phyloP scores from a whole-genome alignment of 176 grass and related monocot genomes.

The Aechmea fasciata region DNA sequence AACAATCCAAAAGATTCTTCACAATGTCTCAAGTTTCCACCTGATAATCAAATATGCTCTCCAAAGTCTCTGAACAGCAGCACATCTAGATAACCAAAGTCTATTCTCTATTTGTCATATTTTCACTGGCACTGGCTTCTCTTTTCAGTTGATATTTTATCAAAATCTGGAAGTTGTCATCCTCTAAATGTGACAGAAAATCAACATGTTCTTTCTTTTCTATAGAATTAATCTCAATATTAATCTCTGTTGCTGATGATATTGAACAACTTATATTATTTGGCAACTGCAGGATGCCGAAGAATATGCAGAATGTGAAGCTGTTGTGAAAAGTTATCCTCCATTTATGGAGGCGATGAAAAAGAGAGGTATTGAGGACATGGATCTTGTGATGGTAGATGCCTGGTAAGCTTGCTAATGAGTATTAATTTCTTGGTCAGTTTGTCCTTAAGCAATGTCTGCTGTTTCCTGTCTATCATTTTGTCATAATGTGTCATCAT shows the following conservation, averaged over 20 bases:
- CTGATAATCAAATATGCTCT: too few relatives aligned
- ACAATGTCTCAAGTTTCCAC: too few relatives aligned
- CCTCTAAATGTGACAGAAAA: neutral
- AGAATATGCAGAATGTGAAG: slow-evolving; percentile 99
- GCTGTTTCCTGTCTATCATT: neutral
- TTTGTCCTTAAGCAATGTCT: neutral
- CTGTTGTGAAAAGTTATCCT: slow-evolving; percentile 82
- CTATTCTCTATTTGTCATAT: neutral
- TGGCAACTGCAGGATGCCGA: slow-evolving; percentile 72
- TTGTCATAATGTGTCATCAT: slow-evolving; percentile 11
- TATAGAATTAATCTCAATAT: neutral
- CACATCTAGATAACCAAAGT: neutral
- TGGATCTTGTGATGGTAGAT: slow-evolving; percentile 99
- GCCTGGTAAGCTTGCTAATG: slow-evolving; percentile 58
- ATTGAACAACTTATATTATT: slow-evolving; percentile 8
- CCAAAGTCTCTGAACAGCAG: too few relatives aligned
- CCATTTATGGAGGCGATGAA: slow-evolving; percentile 98
- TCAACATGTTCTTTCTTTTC: neutral
- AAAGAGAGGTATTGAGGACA: slow-evolving; percentile 96
- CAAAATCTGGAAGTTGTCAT: neutral
- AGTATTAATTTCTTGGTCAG: neutral
- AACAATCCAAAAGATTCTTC: too few relatives aligned
- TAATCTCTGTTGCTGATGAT: neutral
- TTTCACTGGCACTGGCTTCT: neutral
- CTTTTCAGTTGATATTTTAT: neutral